Base-by-base conservation (phyloP, 1,284 basidiomycete species). In the Veloporphyrellus conicus region DNA sequence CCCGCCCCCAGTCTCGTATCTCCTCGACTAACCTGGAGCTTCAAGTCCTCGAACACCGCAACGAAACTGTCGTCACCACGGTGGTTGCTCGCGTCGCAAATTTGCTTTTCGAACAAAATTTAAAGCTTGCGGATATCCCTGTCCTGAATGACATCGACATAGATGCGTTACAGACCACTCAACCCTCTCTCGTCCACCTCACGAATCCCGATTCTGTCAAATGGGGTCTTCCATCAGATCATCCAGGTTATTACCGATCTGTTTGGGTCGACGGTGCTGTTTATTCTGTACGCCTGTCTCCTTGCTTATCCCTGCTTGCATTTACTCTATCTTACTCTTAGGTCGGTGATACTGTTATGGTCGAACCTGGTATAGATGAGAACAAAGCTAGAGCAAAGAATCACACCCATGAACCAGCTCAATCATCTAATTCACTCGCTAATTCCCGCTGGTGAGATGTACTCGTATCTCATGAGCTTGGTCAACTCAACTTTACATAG, bases 281-380 rank as follows among this genome's bases (percentile, higher is more conserved):
- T 25, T 86, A 87, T 58, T 56, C 60, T 18, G 83, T 81, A 57
- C 50, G 71, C 65, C 37, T 41, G 5, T 43, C 45, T 14, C 8
- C 34, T 20, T 36, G 31, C n/a, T 20, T 19, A 38, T 20, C 28
- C 43, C 42, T 18, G 10, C 32, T 29, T n/a, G n/a, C n/a, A n/a
- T n/a, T 22, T 39, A 25, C 25, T 41, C 54, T 35, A 54, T 52
- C 14, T 29, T 28, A 41, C 18, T 37, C 25, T 12, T 27, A 86
- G 84, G 66, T 72, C 40, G 80, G 81, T 9, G 81, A 87, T 53
- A 62, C 72, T 41, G 77, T 85, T 0, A 77, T 82, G 68, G 78
- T 85, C 6, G 68, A 72, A 50, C 74, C 74, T 20, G 79, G 78
- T 3, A 53, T 68, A 34, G 77, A 81, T 43, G 64, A 67, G 22